Base-by-base conservation (phyloP, 306 rosid species). In the Coriaria nepalensis region DNA sequence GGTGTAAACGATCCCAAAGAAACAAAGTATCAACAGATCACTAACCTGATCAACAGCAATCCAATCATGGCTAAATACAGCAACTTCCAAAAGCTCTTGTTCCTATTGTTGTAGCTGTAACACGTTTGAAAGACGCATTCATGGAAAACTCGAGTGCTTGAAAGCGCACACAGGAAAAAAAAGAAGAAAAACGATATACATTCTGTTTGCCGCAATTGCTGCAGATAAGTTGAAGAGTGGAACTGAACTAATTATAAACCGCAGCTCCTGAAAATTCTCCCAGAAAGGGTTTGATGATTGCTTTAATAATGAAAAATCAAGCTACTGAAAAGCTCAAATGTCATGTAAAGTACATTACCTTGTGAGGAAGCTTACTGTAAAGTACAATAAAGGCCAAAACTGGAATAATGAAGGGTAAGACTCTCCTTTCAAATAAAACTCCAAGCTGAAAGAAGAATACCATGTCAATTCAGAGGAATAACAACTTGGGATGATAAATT, bases 171-270 rank as follows among this genome's bases (percentile, higher is more conserved):
- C 10, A 6, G 39, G 20, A 32, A 34, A 40, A 42, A 50, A 4
- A 38, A 45, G 2, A 45, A 14, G 7, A 53, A 47, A 33, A 54
- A 45, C 39, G 9, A 56, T 90, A 50, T 68, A 84, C 97, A 88
- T 84, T 83, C 97, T 74, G 53, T 37, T 72, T 13, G 82, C 83
- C 56, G 90, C 86, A 68, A 84, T 29, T 62, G 97, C 81, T 13
- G 97, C 95, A 61, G 97, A 83, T 59, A 88, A 64, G 69, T 88
- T 88, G 75, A 88, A 84, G 44, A 88, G 67, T 70, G 96, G 96
- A 70, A 81, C 76, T 33, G 95, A 72, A 64, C 78, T 74, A 44
- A 88, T 61, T 9, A 88, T 88, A 65, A 88, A 88, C 38, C 95
- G 95, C 46, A 88, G 90, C 78, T 88, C 97, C 97, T 88, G 93